Percentiles rank a stretch among this genome's conserved stretches.
Conservation (phyloP, 164 flowering plant species). For the Magnolia changhungtana region DNA sequence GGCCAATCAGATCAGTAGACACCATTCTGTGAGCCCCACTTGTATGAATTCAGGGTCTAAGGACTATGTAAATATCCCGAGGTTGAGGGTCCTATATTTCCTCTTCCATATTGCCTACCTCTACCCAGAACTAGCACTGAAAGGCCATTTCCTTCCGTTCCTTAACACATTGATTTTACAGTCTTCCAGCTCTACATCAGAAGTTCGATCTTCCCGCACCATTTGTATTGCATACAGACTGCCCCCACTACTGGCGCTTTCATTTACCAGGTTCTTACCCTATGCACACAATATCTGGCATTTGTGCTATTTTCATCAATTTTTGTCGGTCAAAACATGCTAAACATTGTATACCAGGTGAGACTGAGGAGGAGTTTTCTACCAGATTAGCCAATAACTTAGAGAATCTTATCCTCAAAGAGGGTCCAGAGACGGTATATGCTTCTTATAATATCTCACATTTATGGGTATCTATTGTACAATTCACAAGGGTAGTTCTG, state of each 20-base stretch:
- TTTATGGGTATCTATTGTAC: background rate
- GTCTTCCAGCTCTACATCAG: conserved; percentile 91
- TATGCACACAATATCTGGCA: background rate
- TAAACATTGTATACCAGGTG: conserved; percentile 45
- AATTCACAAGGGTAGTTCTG: background rate
- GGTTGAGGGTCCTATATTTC: background rate
- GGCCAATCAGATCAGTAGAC: background rate
- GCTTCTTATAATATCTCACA: background rate
- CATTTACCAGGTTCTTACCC: conserved; percentile 74
- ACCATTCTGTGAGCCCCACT: too few species aligned
- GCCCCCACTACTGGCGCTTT: conserved; percentile 97
- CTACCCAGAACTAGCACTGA: background rate
- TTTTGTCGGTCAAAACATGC: background rate
- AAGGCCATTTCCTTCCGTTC: background rate
- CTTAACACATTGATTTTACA: conserved; percentile 24
- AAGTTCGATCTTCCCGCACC: conserved; percentile 93
- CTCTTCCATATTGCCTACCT: background rate
- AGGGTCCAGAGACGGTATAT: conserved; percentile 94
- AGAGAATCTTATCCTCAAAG: conserved; percentile 90
- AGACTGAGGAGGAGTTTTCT: conserved; percentile 89
- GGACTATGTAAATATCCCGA: too few species aligned
- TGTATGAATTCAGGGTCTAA: too few species aligned
- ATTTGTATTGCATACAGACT: conserved; percentile 90
- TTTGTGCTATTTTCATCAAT: background rate
- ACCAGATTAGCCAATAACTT: conserved; percentile 86